Base-by-base conservation (phyloP, 1,139 yeast genomes). In the Yamadazyma conglobata region DNA sequence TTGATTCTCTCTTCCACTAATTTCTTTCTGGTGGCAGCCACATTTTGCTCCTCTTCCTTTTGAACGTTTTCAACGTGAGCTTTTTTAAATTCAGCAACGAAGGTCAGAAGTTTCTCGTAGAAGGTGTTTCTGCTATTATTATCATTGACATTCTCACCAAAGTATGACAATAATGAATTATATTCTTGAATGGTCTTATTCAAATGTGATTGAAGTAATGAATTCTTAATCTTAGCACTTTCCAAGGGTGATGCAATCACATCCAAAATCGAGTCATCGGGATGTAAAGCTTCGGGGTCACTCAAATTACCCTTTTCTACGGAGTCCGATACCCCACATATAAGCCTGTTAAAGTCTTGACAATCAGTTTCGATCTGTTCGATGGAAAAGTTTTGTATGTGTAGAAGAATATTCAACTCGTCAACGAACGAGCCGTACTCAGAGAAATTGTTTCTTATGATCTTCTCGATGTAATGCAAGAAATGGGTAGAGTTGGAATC, bases 391-490 rank as follows among this genome's bases (percentile, higher is more conserved):
- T 82, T 85, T 11, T 88, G 75, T 3, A 82, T 72, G 15, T 71
- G 71, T 28, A 69, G 65, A 12, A 87, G 72, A n/a, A 73, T 70
- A 28, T 64, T 61, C 42, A 91, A 63, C 33, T 91, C 96, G 43
- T 83, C 86, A 9, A 82, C 77, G 56, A 91, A 89, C 2, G 70
- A 70, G 27, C 86, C 82, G 39, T 77, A 66, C 33, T 85, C 88
- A 0, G 96, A 89, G 50, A 85, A 89, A 17, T 82, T 73, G 20
- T 72, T 73, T 32, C 97, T 65, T 14, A 91, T 73, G 20, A 84
- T 73, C 47, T 76, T 79, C 52, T 91, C 98, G 35, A 91, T 79
- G 48, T 87, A 88, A 50, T 91, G 96, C 48, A 91, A 58, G 48
- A 91, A 82, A 13, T 89, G 83, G 71, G 80, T 72, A 6, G 86